These are phyloP conservation scores for Chlorella vulgaris DNA, from an alignment of 139 green algal species.

Conservation along the genomic window DNA sequence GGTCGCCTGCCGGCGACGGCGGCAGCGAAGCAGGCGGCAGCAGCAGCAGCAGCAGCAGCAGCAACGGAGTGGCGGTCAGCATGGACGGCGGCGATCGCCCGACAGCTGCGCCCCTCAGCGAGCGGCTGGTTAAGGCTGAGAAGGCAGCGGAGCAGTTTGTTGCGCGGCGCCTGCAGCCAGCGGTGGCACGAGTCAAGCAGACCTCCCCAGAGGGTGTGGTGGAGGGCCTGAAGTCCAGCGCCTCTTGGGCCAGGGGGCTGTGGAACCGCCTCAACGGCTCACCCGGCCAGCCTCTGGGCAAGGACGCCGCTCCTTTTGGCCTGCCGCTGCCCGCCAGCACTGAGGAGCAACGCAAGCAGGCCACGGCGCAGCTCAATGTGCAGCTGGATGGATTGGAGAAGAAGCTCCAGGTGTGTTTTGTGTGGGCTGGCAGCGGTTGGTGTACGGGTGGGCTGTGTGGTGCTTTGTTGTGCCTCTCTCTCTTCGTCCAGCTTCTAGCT, in stretches of 20 bases:
- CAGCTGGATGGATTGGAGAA: constrained; percentile 81
- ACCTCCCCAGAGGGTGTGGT: constrained; percentile 54
- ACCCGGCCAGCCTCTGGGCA: constrained; percentile 18
- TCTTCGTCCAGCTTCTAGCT: not conserved
- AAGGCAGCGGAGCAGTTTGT: constrained; percentile 77
- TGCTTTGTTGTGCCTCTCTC: not conserved
- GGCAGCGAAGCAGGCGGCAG: not conserved
- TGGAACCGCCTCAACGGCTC: constrained; percentile 81
- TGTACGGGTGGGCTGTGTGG: not conserved
- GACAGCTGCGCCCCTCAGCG: constrained; percentile 14
- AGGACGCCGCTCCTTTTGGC: constrained; percentile 28
- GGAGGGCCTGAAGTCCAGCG: constrained; percentile 54
- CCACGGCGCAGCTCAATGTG: constrained; percentile 56
- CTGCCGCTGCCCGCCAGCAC: constrained; percentile 62
- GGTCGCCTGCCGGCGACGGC: not conserved
- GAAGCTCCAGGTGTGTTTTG: constrained; percentile 57
- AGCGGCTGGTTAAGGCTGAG: constrained; percentile 71
- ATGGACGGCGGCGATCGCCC: not conserved
- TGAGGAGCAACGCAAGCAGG: constrained; percentile 40
- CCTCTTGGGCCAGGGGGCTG: constrained; percentile 65
- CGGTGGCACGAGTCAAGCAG: constrained; percentile 50
- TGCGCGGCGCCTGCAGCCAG: constrained; percentile 60
- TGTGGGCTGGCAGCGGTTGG: not conserved
- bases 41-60: not conserved
- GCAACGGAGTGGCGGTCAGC: not conserved